Evolutionary conservation across 1,284 basidiomycete species (phyloP).

Genomic region (Rhodotorula sp.): DNA sequence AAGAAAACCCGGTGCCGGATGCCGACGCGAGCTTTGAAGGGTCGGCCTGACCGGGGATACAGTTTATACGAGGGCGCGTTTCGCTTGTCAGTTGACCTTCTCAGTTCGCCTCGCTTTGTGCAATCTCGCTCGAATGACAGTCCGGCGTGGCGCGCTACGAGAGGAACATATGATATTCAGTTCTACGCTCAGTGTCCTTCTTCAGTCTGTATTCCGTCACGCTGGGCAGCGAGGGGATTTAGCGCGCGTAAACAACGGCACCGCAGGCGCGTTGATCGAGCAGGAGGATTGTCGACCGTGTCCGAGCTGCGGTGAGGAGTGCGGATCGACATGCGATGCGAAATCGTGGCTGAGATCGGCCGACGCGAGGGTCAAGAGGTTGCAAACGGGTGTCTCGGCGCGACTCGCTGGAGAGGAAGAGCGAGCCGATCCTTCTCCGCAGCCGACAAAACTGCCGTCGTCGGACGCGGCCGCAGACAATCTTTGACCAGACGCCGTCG

Average conservation of each 20-base stretch:
- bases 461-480: no score
- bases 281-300: constrained; percentile 1
- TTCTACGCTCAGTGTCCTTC: not conserved
- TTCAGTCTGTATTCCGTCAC: not conserved
- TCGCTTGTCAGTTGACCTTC: not conserved
- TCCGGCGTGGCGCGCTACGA: not conserved
- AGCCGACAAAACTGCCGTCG: no score
- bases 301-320: not conserved
- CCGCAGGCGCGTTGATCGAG: constrained; percentile 16
- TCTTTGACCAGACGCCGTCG: not conserved
- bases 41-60: not conserved
- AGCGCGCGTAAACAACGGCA: constrained; percentile 28
- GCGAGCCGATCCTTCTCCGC: no score
- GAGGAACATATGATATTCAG: not conserved
- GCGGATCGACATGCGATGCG: not conserved
- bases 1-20: not conserved
- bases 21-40: not conserved
- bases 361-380: no score
- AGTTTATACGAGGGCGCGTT: no score
- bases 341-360: not conserved
- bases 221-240: not conserved
- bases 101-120: not conserved
- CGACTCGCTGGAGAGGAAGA: not conserved
- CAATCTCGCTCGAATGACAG: not conserved
- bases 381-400: not conserved